These are phyloP conservation scores for Podospora comata DNA, from an alignment of 495 filamentous ascomycete genomes.

Conservation along the genomic window DNA sequence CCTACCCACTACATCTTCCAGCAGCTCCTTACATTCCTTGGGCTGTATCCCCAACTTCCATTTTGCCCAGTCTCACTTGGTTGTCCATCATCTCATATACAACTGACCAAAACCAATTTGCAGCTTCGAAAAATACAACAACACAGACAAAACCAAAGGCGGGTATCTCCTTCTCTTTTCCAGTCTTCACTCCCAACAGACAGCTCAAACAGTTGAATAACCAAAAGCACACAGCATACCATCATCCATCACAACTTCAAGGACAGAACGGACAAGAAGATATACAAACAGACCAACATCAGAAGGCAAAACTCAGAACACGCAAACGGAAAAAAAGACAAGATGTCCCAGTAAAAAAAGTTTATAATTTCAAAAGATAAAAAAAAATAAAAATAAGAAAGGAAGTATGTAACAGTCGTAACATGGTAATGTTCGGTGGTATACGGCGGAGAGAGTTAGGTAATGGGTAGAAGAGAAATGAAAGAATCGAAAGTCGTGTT, in stretches of 20 bases:
- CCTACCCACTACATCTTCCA: too few relatives aligned
- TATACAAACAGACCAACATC: neutral
- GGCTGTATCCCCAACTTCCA: neutral
- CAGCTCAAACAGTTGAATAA: neutral
- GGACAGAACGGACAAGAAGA: neutral
- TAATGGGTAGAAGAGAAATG: neutral
- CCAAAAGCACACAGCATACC: neutral
- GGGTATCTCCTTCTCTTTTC: neutral
- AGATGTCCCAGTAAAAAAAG: constrained; percentile 1
- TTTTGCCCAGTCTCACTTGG: neutral
- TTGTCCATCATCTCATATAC: too few relatives aligned
- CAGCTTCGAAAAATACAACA: neutral
- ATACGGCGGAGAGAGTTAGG: constrained; percentile 1
- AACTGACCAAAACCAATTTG: neutral
- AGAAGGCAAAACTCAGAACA: neutral
- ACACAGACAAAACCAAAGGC: neutral
- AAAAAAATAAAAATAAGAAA: constrained; percentile 8
- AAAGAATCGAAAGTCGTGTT: neutral
- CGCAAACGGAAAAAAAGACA: too few relatives aligned
- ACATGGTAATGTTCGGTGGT: neutral
- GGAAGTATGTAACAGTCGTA: neutral
- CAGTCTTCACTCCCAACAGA: neutral
- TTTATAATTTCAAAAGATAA: constrained; percentile 3
- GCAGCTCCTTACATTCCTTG: too few relatives aligned
- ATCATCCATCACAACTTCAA: neutral